Evolutionary conservation across 352 stramenopile genomes (phyloP).

Genomic region (Lagenidium giganteum): DNA sequence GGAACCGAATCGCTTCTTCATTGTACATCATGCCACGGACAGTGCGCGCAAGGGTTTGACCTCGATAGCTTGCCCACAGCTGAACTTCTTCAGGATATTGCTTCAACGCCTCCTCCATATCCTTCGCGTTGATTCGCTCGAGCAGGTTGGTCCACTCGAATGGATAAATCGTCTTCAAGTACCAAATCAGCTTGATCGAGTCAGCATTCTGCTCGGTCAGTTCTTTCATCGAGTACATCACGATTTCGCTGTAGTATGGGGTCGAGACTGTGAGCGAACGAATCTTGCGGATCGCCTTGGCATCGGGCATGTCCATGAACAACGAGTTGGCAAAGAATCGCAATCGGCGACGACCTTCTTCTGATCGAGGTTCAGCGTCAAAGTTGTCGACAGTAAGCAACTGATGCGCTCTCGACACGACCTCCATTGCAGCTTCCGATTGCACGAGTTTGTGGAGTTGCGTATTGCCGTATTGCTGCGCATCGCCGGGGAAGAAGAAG

Average conservation of each 20-base stretch:
- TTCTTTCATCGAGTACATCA: constrained; percentile 88
- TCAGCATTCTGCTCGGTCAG: constrained; percentile 81
- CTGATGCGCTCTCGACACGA: constrained; percentile 81
- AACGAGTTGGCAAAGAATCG: constrained; percentile 87
- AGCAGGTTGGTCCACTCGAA: constrained; percentile 86
- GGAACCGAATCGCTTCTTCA: constrained; percentile 78
- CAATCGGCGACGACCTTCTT: constrained; percentile 78
- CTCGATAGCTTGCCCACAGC: constrained; percentile 80
- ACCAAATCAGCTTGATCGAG: constrained; percentile 96
- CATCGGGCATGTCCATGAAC: constrained; percentile 89
- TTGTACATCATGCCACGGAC: constrained; percentile 89
- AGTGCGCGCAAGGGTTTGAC: constrained; percentile 79
- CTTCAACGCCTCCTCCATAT: constrained; percentile 82
- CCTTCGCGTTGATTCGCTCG: constrained; percentile 67
- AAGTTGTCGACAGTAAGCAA: constrained; percentile 88
- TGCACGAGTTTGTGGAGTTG: constrained; percentile 80
- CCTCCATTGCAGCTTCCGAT: constrained; percentile 75
- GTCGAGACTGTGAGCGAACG: constrained; percentile 78
- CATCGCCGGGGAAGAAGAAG: constrained; percentile 85
- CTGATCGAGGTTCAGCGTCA: constrained; percentile 80
- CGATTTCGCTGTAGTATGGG: constrained; percentile 90
- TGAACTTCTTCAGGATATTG: constrained; percentile 78
- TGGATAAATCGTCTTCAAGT: constrained; percentile 88
- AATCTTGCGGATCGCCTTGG: constrained; percentile 83
- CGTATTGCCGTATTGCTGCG: constrained; percentile 76